Conservation (phyloP, 306 rosid species). For the Sicyos edulis region DNA sequence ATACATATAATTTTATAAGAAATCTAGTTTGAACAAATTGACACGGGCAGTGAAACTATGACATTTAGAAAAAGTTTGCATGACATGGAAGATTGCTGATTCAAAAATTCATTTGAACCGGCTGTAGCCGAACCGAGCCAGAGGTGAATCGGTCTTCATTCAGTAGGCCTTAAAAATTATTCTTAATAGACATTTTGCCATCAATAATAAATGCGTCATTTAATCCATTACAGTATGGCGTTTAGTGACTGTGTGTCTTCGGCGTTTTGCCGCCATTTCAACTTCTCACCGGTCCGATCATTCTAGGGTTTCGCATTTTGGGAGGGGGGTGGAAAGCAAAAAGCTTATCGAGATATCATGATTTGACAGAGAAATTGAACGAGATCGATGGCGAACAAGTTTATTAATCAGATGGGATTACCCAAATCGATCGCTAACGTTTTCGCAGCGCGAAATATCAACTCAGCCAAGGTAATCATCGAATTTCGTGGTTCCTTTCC, state of each 20-base stretch:
- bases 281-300: not conserved
- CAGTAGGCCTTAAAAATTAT: no score
- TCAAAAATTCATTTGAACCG: no score
- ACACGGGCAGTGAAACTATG: no score
- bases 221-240: not conserved
- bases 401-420: slow-evolving; percentile 62
- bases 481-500: not conserved
- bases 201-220: no score
- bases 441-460: slow-evolving; percentile 73
- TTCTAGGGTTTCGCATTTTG: slow-evolving; percentile 17
- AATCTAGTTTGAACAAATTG: no score
- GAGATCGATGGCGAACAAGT: slow-evolving; percentile 58
- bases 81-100: no score
- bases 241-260: not conserved
- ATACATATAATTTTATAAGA: no score
- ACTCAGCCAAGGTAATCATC: slow-evolving; percentile 60
- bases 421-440: slow-evolving; percentile 59
- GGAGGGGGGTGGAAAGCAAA: slow-evolving; percentile 12
- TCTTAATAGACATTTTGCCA: no score
- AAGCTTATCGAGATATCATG: not conserved
- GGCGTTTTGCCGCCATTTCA: slow-evolving; percentile 15
- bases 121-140: no score
- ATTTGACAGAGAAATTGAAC: not conserved
- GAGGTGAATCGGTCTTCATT: no score
- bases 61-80: no score